Evolutionary conservation across 441 rosid genomes (phyloP).

Genomic region (Bruguiera hainesii): DNA sequence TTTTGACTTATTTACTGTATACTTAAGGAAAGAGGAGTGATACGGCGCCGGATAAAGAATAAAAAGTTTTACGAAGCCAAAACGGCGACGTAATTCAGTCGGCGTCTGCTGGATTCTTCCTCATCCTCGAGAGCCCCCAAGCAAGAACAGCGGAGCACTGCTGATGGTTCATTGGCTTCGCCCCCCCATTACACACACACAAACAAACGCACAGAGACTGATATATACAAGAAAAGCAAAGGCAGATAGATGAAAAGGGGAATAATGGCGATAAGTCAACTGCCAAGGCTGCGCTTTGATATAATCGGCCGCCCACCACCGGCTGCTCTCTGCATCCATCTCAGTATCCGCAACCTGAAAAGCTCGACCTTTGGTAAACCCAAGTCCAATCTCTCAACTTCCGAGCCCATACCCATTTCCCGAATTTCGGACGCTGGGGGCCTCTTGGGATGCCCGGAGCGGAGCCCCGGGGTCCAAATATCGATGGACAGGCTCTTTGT

Average conservation of each 20-base stretch:
- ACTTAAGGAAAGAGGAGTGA: no score
- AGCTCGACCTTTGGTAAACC: slow-evolving; percentile 20
- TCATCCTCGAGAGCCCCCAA: no score
- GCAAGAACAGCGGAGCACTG: no score
- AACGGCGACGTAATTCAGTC: no score
- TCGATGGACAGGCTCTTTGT: slow-evolving; percentile 67
- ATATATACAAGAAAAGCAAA: no score
- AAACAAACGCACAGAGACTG: no score
- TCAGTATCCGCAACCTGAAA: slow-evolving; percentile 27
- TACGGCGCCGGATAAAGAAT: no score
- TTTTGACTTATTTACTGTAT: no score
- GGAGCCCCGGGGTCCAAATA: slow-evolving; percentile 34
- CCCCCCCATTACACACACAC: no score
- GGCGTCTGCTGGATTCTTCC: no score
- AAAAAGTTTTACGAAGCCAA: no score
- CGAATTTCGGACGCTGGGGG: slow-evolving; percentile 16
- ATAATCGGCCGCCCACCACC: slow-evolving; percentile 29
- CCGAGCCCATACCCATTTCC: slow-evolving; percentile 53
- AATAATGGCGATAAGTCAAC: slow-evolving; percentile 43
- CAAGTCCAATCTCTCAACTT: slow-evolving; percentile 45
- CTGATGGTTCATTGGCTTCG: no score
- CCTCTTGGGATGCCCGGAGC: slow-evolving; percentile 17
- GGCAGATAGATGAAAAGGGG: neutral
- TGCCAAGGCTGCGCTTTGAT: slow-evolving; percentile 46
- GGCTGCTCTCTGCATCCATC: slow-evolving; percentile 20